Evolutionary conservation across 176 grass and related monocot genomes (phyloP).

Genomic region (Aegilops bicornis): DNA sequence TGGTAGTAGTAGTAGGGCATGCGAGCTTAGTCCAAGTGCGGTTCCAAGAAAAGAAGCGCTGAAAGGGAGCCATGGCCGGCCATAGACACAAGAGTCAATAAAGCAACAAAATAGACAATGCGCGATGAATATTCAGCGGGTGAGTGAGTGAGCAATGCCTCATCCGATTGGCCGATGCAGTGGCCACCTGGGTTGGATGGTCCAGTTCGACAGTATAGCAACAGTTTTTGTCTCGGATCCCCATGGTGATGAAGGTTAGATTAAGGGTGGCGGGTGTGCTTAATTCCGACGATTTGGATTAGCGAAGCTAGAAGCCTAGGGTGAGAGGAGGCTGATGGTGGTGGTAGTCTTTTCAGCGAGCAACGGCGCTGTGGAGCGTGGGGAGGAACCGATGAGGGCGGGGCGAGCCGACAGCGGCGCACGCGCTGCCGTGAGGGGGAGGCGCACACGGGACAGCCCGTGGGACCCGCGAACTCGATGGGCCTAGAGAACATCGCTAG

Average conservation of each 20-base stretch:
- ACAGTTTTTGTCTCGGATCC: not conserved
- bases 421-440: constrained; percentile 49
- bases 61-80: constrained; percentile 3
- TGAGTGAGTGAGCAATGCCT: not conserved
- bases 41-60: constrained; percentile 47
- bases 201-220: not conserved
- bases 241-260: not conserved
- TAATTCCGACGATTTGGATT: not conserved
- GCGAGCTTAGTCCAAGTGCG: constrained; percentile 16
- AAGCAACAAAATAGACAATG: constrained; percentile 11
- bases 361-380: constrained; percentile 41
- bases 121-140: not conserved
- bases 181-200: not conserved
- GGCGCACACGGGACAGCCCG: constrained; percentile 32
- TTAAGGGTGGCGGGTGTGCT: not conserved
- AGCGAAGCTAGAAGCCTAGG: not conserved
- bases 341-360: constrained; percentile 25
- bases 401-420: constrained; percentile 3
- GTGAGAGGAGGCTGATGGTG: not conserved
- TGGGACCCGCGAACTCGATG: constrained; percentile 27
- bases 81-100: not conserved
- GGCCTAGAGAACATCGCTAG: constrained; percentile 24
- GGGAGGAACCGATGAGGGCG: constrained; percentile 32
- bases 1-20: not conserved
- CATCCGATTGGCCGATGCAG: not conserved